Conservation (phyloP, 2,329 filamentous ascomycete genomes). For the Cladosporium oxysporum region DNA sequence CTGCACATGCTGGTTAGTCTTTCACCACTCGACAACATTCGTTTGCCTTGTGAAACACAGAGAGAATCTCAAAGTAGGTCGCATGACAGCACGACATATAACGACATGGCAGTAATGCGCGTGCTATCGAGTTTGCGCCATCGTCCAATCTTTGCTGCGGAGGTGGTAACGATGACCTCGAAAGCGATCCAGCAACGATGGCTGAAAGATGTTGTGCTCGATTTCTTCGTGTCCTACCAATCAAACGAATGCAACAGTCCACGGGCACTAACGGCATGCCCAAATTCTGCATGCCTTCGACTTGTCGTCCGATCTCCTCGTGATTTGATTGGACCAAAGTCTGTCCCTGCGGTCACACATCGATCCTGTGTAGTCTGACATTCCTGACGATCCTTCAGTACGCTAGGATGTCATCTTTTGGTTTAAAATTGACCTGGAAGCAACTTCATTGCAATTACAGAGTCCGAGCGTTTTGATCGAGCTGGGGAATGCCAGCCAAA, state of each 20-base stretch:
- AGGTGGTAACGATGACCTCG: background rate
- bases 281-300: background rate
- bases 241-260: background rate
- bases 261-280: background rate
- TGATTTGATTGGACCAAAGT: background rate
- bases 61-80: no score
- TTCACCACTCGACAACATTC: no score
- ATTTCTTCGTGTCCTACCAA: background rate
- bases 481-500: no score
- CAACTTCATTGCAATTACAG: background rate
- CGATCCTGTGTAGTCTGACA: background rate
- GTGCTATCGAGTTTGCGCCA: no score
- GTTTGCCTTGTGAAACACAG: no score
- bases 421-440: background rate
- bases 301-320: background rate
- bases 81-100: no score
- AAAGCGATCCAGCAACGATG: background rate
- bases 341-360: background rate
- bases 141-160: background rate
- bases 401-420: no score
- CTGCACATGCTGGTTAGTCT: no score
- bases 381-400: no score
- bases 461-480: background rate
- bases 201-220: background rate
- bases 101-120: no score